phyloP scores from a whole-genome alignment of 208 protist species.

The Trypanosomatidae sp. region DNA sequence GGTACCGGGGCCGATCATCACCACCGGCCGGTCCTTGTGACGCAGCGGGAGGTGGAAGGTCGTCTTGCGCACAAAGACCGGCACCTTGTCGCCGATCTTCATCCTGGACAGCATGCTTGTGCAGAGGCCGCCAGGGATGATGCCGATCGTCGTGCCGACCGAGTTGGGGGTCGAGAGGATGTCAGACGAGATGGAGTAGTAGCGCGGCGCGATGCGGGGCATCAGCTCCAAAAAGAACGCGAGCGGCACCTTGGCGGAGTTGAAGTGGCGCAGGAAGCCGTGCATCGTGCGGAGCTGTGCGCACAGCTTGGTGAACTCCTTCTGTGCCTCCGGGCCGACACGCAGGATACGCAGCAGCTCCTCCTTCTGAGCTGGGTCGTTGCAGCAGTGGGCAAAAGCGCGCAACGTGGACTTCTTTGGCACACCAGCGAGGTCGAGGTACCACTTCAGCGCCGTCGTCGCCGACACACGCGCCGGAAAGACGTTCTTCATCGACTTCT shows the following conservation, averaged over 20 bases:
- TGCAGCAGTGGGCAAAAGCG: slow-evolving; percentile 85
- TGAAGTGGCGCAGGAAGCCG: slow-evolving; percentile 84
- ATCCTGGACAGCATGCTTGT: slow-evolving; percentile 85
- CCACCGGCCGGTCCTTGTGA: slow-evolving; percentile 72
- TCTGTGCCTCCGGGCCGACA: slow-evolving; percentile 67
- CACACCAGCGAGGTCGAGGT: slow-evolving; percentile 80
- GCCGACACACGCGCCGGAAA: slow-evolving; percentile 79
- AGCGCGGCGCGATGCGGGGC: slow-evolving; percentile 92
- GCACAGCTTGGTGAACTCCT: slow-evolving; percentile 72
- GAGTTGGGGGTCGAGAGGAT: slow-evolving; percentile 61
- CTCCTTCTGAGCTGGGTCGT: slow-evolving; percentile 70
- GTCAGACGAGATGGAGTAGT: slow-evolving; percentile 97
- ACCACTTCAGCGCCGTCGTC: slow-evolving; percentile 89
- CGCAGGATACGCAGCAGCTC: slow-evolving; percentile 71
- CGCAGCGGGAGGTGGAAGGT: slow-evolving; percentile 91
- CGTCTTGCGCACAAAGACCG: slow-evolving; percentile 92
- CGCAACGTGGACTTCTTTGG: slow-evolving; percentile 91
- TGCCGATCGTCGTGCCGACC: slow-evolving; percentile 87
- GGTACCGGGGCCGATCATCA: slow-evolving; percentile 97
- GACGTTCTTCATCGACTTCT: slow-evolving; percentile 86
- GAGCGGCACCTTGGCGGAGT: slow-evolving; percentile 80
- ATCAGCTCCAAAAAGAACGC: slow-evolving; percentile 92
- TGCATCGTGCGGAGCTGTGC: slow-evolving; percentile 68
- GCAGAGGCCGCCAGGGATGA: slow-evolving; percentile 91
- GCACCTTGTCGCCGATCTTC: slow-evolving; percentile 62